Evolutionary conservation across 2,329 filamentous ascomycete genomes (phyloP).

Genomic region (Colletotrichum sp.): DNA sequence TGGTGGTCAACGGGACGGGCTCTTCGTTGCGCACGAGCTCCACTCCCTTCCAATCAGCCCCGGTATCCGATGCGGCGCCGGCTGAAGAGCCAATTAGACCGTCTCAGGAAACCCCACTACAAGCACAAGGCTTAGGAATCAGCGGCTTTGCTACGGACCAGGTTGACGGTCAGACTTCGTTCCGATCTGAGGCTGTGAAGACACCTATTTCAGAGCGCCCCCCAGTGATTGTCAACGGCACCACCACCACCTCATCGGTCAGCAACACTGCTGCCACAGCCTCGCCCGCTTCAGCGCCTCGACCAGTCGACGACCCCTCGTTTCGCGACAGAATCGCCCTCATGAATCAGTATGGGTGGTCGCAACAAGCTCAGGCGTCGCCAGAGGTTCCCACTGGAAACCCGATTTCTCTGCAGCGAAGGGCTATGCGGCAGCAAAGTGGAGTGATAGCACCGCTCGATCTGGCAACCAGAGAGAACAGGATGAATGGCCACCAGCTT

Average conservation of each 20-base stretch:
- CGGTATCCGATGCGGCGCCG: slow-evolving; percentile 1
- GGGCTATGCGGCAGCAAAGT: slow-evolving; percentile 46
- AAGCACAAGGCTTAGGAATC: slow-evolving; percentile 24
- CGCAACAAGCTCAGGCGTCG: slow-evolving; percentile 12
- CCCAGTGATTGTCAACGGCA: slow-evolving; percentile 41
- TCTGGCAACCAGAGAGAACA: slow-evolving; percentile 53
- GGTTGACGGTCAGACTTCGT: neutral
- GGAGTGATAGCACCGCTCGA: slow-evolving; percentile 60
- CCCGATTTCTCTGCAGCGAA: slow-evolving; percentile 38
- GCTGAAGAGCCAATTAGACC: slow-evolving; percentile 25
- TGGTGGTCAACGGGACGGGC: slow-evolving; percentile 60
- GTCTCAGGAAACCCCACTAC: slow-evolving; percentile 30
- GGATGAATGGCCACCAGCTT: slow-evolving; percentile 35
- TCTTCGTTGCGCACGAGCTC: slow-evolving; percentile 42
- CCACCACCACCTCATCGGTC: slow-evolving; percentile 20
- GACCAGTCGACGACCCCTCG: slow-evolving; percentile 37
- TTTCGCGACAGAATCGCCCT: slow-evolving; percentile 46
- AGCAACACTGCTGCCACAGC: slow-evolving; percentile 8
- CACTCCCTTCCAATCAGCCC: slow-evolving; percentile 15
- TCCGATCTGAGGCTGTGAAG: slow-evolving; percentile 1
- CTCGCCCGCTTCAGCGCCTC: slow-evolving; percentile 4
- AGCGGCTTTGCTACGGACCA: slow-evolving; percentile 1
- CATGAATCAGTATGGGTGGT: slow-evolving; percentile 31
- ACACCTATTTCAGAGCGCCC: slow-evolving; percentile 26
- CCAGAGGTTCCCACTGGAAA: slow-evolving; percentile 29